Percentiles rank a stretch among this genome's conserved stretches.
phyloP scores from a whole-genome alignment of 371 early-diverging fungal genomes.

The Polyrhizophydium stewartii region DNA sequence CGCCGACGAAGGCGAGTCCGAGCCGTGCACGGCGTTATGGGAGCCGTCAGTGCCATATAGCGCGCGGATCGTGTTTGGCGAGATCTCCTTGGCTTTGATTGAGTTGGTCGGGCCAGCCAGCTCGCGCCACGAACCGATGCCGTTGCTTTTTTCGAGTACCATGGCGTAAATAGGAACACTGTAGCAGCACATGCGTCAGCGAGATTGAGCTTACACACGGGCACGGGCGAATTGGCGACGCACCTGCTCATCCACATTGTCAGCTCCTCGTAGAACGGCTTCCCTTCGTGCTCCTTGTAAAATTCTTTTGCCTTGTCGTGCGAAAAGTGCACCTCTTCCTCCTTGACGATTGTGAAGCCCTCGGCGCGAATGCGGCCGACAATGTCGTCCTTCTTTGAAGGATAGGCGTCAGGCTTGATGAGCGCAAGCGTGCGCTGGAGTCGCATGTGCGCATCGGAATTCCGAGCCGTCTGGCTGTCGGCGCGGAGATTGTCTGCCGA shows the following conservation, averaged over 20 bases:
- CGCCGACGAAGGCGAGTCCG: conserved; percentile 66
- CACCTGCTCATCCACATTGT: conserved; percentile 70
- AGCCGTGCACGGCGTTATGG: conserved; percentile 77
- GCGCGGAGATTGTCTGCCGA: conserved; percentile 8
- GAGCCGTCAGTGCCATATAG: conserved; percentile 63
- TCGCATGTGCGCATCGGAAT: neutral
- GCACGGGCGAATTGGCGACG: neutral
- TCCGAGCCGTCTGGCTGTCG: neutral
- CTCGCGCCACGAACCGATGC: conserved; percentile 63
- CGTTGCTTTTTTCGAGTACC: conserved; percentile 61
- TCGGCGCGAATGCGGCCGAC: conserved; percentile 45
- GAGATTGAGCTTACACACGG: too few species aligned
- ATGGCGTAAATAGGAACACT: conserved; percentile 68
- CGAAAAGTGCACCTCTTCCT: conserved; percentile 51
- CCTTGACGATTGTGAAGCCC: conserved; percentile 57
- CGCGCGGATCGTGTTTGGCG: conserved; percentile 51
- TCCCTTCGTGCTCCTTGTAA: conserved; percentile 67
- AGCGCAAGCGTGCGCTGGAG: conserved; percentile 50
- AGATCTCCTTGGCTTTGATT: conserved; percentile 52
- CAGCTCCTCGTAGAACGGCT: conserved; percentile 64
- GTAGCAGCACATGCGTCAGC: neutral
- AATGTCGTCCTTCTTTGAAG: conserved; percentile 53
- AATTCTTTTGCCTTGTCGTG: conserved; percentile 53
- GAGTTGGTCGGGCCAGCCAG: conserved; percentile 78
- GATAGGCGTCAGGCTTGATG: conserved; percentile 61